Base-by-base conservation (phyloP, 225 moss, liverwort and hornwort species). In the Physcomitrium patens region DNA sequence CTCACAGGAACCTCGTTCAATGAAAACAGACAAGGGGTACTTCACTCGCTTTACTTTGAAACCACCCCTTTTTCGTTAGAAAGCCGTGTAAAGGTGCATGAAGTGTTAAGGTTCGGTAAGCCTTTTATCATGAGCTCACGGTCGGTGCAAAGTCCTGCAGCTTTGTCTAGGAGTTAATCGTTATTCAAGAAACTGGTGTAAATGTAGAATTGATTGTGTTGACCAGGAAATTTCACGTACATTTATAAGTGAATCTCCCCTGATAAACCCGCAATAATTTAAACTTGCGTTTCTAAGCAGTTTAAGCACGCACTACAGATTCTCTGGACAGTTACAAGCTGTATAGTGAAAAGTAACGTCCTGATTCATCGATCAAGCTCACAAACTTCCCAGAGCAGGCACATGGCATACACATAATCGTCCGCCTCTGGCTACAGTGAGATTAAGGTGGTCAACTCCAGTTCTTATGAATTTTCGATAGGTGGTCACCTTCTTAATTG, bases 401-500 rank as follows among this genome's bases (percentile, higher is more conserved):
- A 66, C 50, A 16, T 63, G 24, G 48, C 41, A 53, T 23, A 17
- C 72, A 55, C 68, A 28, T 49, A 48, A 47, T 27, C 49, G 24
- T 19, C 37, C 48, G 45, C 65, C 48, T 15, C 11, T 11, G 48
- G 48, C 48, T 15, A 7, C 48, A 49, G 1, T 49, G 11, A 12
- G 12, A 13, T 49, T 49, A 12, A 49, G 48, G 15, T 15, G 48
- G 7, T 37, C 1, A 37, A 37, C 31, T 37, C 7, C 2, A 37
- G 31, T 37, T 37, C 31, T 37, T 37, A 3, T 1, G 7, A 37
- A 3, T 1, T 37, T 37, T 37, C 31, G 7, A 71, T 50, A 70
- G 67, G 59, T n/a, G 26, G 52, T 70, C 71, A 86, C 86, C 83
- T 80, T 71, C 80, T 83, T 75, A 71, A 71, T 83, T 80, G 75